These are phyloP conservation scores for Aspergillus leporis DNA, from an alignment of 495 filamentous ascomycete species.

Conservation along the genomic window DNA sequence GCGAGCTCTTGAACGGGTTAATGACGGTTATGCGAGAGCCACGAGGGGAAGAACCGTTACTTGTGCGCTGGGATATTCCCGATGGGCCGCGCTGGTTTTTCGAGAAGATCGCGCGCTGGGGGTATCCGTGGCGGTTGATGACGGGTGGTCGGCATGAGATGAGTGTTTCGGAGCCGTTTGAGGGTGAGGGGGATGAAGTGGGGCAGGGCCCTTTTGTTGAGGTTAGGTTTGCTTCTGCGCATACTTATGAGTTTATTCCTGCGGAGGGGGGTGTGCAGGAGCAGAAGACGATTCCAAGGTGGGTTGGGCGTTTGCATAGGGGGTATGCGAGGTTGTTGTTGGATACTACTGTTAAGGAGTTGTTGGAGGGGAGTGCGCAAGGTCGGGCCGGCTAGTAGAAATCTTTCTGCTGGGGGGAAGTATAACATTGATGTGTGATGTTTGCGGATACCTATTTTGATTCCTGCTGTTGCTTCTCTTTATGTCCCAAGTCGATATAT, in stretches of 20 bases:
- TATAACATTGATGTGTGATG: no score
- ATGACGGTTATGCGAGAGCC: constrained; percentile 22
- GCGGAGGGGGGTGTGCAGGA: constrained; percentile 18
- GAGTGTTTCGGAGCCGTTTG: constrained; percentile 33
- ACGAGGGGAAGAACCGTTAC: constrained; percentile 9
- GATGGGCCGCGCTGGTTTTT: constrained; percentile 28
- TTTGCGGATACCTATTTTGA: no score
- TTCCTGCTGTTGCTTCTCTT: no score
- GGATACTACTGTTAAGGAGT: constrained; percentile 25
- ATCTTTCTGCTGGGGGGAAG: no score
- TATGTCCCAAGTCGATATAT: no score
- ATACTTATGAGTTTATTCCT: constrained; percentile 34
- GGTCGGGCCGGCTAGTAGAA: not conserved
- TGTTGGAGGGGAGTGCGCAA: constrained; percentile 1
- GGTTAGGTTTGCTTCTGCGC: constrained; percentile 32
- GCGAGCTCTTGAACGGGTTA: constrained; percentile 24
- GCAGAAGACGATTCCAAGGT: constrained; percentile 34
- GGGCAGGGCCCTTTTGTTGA: constrained; percentile 21
- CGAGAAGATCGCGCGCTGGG: constrained; percentile 31
- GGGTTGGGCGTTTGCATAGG: constrained; percentile 30
- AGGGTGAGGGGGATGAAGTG: constrained; percentile 7
- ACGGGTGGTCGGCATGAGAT: constrained; percentile 36
- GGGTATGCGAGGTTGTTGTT: constrained; percentile 31
- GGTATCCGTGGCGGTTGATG: constrained; percentile 40
- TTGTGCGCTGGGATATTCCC: constrained; percentile 28